These are phyloP conservation scores for Geosmithia flava DNA, from an alignment of 2,329 filamentous ascomycete genomes.

Conservation along the genomic window DNA sequence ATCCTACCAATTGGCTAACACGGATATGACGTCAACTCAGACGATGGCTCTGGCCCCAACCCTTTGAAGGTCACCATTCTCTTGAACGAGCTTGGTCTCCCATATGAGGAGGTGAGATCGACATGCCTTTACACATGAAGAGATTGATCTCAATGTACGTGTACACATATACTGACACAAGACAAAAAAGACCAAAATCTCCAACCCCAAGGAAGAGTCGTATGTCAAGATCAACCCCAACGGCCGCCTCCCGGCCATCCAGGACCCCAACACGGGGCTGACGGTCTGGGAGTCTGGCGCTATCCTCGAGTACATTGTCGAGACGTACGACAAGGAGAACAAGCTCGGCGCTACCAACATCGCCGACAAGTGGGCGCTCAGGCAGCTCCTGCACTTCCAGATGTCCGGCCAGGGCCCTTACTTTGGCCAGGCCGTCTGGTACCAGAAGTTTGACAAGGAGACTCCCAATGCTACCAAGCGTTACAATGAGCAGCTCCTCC, in stretches of 20 bases:
- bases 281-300: constrained; percentile 13
- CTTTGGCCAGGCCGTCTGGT: constrained; percentile 20
- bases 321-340: constrained; percentile 13
- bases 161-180: no score
- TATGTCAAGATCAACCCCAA: constrained; percentile 19
- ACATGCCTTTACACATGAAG: no score
- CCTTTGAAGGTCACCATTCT: constrained; percentile 18
- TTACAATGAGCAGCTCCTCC: constrained; percentile 15
- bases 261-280: constrained; percentile 20
- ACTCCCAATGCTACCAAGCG: constrained; percentile 15
- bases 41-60: constrained; percentile 12
- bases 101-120: constrained; percentile 17
- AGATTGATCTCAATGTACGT: no score
- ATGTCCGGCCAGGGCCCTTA: constrained; percentile 26
- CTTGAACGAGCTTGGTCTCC: constrained; percentile 22
- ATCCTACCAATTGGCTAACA: background rate
- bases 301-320: constrained; percentile 17
- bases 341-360: constrained; percentile 12
- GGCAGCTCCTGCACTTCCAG: constrained; percentile 24
- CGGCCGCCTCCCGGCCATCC: constrained; percentile 18
- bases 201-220: constrained; percentile 11
- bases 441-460: constrained; percentile 14
- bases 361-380: constrained; percentile 15
- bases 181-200: constrained; percentile 7
- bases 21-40: background rate